Evolutionary conservation across 179 eudicot genomes (phyloP), one percentile per base, ranked within the genome.

Genomic region (Gypsophila paniculata): DNA sequence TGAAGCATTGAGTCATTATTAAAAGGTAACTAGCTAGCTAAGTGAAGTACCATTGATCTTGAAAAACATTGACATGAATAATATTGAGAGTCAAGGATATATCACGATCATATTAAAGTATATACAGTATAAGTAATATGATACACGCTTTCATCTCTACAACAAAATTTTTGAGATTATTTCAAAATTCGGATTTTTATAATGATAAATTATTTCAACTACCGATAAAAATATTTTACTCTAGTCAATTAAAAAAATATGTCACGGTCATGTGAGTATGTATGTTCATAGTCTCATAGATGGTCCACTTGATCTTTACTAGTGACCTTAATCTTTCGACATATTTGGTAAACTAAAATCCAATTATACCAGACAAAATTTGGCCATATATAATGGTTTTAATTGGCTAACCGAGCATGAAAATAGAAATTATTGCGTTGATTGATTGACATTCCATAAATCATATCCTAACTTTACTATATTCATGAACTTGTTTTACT

Each of bases 321-420:
- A 44, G 23, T 29, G 21, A 68, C 19, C 32, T 58, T 59, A 46
- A 46, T 46, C 52, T 46, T 46, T 17, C 8, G 52, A 25, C 51
- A 15, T 62, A n/a, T 66, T 66, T 34, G 22, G 0, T 38, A 25
- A 63, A 76, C 25, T 58, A 18, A 15, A 52, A 42, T 54, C 65
- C 58, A 67, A 60, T 49, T 42, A n/a, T 66, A 49, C 15, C 4
- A 23, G 65, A 71, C 65, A 71, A 66, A 75, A 21, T 46, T 59
- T 9, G 61, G 25, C 60, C 77, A 42, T 18, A 18, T 6, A 64
- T 61, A 17, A 72, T 60, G 32, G 57, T 55, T 61, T 29, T 68
- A 18, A 77, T 73, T 68, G 76, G 65, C 42, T 66, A 77, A 34
- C 76, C 68, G n/a, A 51, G 57, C 59, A 14, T 12, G 18, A 10